Percentiles rank a stretch among this genome's conserved stretches.
phyloP scores from a whole-genome alignment of 768 basidiomycete genomes.

The Bullera alba region DNA sequence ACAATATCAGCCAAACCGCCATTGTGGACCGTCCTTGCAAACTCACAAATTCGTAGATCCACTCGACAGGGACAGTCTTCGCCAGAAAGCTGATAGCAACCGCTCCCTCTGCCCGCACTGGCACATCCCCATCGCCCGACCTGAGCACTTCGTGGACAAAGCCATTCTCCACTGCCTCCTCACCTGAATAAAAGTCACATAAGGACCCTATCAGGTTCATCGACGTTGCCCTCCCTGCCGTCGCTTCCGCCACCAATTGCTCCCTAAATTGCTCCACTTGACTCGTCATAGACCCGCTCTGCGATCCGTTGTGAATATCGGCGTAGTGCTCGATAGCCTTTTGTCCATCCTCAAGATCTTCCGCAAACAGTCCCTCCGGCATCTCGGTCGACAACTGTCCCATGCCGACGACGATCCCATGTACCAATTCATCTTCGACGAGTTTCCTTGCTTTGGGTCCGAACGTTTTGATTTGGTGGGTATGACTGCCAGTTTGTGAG shows the following conservation, averaged over 20 bases:
- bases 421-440: constrained; percentile 72
- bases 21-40: constrained; percentile 1
- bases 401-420: constrained; percentile 84
- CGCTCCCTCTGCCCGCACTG: constrained; percentile 56
- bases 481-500: constrained; percentile 42
- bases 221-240: constrained; percentile 76
- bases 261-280: constrained; percentile 25
- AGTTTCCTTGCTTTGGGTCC: constrained; percentile 53
- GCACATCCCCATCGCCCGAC: constrained; percentile 58
- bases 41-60: constrained; percentile 59
- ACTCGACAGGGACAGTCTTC: constrained; percentile 72
- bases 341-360: constrained; percentile 39
- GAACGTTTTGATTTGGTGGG: constrained; percentile 37
- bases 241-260: constrained; percentile 60
- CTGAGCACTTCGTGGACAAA: constrained; percentile 50
- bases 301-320: background rate
- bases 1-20: background rate
- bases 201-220: constrained; percentile 90
- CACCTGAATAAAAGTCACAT: constrained; percentile 51
- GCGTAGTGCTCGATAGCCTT: constrained; percentile 12
- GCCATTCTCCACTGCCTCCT: constrained; percentile 30
- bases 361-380: constrained; percentile 28
- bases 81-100: constrained; percentile 82
- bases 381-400: constrained; percentile 58
- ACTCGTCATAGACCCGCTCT: background rate